A percentile compares a stretch with the other conserved stretches of the same genome.
Evolutionary conservation across 179 eudicot genomes (phyloP).

Genomic region (Kewa caespitosa): DNA sequence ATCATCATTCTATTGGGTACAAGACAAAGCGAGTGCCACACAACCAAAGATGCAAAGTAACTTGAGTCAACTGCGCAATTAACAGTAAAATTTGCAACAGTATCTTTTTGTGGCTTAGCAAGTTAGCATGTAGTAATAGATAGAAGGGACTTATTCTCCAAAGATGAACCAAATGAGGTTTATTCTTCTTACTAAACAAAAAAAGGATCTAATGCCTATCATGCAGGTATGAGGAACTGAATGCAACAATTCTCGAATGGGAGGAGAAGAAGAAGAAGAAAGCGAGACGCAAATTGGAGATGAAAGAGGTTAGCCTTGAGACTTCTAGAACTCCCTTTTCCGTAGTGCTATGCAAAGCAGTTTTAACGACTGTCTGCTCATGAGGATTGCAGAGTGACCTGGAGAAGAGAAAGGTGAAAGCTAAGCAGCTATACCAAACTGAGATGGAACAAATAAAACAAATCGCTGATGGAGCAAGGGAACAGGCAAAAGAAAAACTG

Average conservation of each 20-base stretch:
- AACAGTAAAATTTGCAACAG: not conserved
- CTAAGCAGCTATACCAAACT: constrained; percentile 40
- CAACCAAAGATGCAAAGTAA: not conserved
- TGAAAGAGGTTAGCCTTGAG: constrained; percentile 50
- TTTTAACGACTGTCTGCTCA: constrained; percentile 25
- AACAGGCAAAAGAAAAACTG: constrained; percentile 62
- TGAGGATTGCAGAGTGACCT: constrained; percentile 48
- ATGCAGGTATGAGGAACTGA: constrained; percentile 67
- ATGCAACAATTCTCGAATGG: constrained; percentile 61
- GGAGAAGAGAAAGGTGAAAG: constrained; percentile 50
- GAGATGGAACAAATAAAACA: constrained; percentile 54
- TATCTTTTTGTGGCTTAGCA: not conserved
- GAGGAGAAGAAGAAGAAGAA: constrained; percentile 72
- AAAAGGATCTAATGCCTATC: constrained; percentile 1
- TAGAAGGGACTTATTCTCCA: not conserved
- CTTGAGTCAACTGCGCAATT: not conserved
- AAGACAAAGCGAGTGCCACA: not conserved
- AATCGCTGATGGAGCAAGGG: constrained; percentile 71
- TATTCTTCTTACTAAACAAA: not conserved
- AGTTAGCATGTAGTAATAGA: not conserved
- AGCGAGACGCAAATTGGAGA: constrained; percentile 55
- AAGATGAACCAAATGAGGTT: not conserved
- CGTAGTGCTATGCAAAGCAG: constrained; percentile 10
- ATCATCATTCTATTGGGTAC: too few relatives aligned
- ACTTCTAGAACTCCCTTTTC: constrained; percentile 15